These are phyloP conservation scores for Nakazawaea sp. DNA, from an alignment of 805 yeast species.

Conservation along the genomic window DNA sequence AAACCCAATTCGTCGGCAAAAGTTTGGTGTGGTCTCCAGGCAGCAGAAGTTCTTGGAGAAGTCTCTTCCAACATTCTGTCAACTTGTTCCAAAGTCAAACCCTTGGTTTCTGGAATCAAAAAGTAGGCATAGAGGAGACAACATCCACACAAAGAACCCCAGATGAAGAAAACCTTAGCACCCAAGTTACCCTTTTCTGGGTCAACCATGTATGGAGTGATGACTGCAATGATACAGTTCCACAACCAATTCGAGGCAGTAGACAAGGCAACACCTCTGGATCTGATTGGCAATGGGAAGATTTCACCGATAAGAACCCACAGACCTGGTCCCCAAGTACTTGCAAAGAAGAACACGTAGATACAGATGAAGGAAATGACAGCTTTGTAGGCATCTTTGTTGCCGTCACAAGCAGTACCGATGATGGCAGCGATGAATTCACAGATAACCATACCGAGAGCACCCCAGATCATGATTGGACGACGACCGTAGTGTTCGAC, in stretches of 20 bases:
- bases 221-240: conserved; percentile 71
- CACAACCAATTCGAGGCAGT: conserved; percentile 78
- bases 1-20: conserved; percentile 22
- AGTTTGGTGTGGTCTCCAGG: conserved; percentile 28
- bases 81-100: conserved; percentile 76
- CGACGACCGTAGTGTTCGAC: conserved; percentile 60
- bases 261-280: conserved; percentile 63
- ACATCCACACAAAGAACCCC: conserved; percentile 44
- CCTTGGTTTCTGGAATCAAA: conserved; percentile 73
- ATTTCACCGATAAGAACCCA: conserved; percentile 62
- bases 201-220: conserved; percentile 68
- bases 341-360: conserved; percentile 71
- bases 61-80: conserved; percentile 38
- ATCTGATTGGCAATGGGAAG: conserved; percentile 69
- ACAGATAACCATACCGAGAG: conserved; percentile 40
- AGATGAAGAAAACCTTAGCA: conserved; percentile 61
- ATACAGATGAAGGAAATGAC: conserved; percentile 40
- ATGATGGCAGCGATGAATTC: conserved; percentile 52
- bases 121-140: conserved; percentile 65
- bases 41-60: conserved; percentile 25
- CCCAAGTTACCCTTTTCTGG: conserved; percentile 56
- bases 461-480: conserved; percentile 40
- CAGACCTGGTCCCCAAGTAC: conserved; percentile 79
- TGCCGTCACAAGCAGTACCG: conserved; percentile 23
- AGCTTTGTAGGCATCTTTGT: conserved; percentile 22